These are phyloP conservation scores for Ballota nigra DNA, from an alignment of 257 asterid species.

Conservation along the genomic window DNA sequence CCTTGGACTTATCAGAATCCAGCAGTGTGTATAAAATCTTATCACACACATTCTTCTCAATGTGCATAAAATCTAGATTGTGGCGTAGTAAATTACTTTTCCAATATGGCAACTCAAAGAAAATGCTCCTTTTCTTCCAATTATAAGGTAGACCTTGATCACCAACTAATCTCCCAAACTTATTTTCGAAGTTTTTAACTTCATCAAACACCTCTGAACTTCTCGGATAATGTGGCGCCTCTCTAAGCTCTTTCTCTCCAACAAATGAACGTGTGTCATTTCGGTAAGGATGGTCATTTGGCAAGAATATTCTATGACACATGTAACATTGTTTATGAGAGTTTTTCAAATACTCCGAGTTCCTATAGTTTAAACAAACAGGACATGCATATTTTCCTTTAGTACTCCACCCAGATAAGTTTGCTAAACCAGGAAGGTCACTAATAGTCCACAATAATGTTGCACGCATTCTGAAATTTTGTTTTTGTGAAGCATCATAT, in stretches of 20 bases:
- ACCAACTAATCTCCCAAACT: neutral
- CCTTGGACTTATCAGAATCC: neutral
- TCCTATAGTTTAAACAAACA: neutral
- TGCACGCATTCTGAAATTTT: neutral
- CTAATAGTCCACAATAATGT: neutral
- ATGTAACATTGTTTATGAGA: neutral
- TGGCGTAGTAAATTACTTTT: neutral
- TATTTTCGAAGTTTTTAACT: neutral
- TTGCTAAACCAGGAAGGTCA: neutral
- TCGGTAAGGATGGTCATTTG: neutral
- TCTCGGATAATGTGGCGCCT: neutral
- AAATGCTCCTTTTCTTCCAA: neutral
- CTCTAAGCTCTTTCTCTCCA: neutral
- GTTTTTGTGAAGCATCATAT: neutral
- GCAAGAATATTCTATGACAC: neutral
- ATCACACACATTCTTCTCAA: neutral
- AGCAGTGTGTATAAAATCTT: neutral
- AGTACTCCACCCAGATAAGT: neutral
- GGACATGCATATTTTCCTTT: neutral
- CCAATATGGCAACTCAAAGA: neutral
- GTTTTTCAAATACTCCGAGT: neutral
- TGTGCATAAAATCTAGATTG: neutral
- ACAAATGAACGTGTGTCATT: neutral
- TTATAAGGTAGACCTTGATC: neutral
- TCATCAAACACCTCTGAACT: neutral